Evolutionary conservation across 1,139 yeast species (phyloP).

Genomic region (Nakaseomyces bracarensis): DNA sequence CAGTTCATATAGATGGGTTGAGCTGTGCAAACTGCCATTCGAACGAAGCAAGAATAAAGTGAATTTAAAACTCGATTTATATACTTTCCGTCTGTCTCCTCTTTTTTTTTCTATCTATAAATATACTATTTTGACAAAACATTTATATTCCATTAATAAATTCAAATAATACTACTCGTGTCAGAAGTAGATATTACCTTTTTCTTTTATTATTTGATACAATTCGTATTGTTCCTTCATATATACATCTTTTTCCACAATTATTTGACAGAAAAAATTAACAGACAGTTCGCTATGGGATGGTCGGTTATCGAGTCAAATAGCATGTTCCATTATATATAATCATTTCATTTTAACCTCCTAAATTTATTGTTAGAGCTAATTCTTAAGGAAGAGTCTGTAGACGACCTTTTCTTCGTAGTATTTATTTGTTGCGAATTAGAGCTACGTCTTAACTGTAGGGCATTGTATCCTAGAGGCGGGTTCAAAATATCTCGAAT

Average conservation of each 20-base stretch:
- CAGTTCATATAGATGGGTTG: no score
- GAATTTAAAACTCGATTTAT: no score
- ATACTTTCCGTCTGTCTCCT: neutral
- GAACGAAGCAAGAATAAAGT: no score
- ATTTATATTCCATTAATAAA: conserved; percentile 5
- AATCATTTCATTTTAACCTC: neutral
- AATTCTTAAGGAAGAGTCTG: neutral
- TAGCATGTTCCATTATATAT: neutral
- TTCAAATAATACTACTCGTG: no score
- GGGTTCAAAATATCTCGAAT: neutral
- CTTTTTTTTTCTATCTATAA: neutral
- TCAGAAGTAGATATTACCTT: no score
- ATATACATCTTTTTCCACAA: neutral
- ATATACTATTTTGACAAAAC: neutral
- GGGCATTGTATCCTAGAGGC: neutral
- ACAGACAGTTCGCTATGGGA: no score
- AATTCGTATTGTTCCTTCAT: neutral
- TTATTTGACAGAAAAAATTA: no score
- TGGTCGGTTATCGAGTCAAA: no score
- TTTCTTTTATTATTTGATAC: no score
- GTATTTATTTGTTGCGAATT: neutral
- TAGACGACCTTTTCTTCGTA: neutral
- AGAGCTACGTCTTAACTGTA: neutral
- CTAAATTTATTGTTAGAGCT: conserved; percentile 1
- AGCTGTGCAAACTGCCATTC: no score